phyloP scores from a whole-genome alignment of 2,329 filamentous ascomycete genomes.

The Torrubiella hemipterigena region DNA sequence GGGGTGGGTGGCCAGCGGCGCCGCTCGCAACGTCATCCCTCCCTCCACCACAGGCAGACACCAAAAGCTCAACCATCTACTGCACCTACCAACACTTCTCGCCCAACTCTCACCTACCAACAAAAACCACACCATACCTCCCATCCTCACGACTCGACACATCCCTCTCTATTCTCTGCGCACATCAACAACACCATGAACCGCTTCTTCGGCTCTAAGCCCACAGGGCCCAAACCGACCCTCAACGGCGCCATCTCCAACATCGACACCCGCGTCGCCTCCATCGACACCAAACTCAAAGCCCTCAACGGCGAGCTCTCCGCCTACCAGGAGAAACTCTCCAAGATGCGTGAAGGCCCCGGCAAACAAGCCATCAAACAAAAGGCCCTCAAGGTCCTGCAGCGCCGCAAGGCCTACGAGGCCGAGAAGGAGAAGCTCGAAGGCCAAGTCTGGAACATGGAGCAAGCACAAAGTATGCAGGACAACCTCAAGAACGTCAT shows the following conservation, averaged over 20 bases:
- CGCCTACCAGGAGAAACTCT: constrained; percentile 75
- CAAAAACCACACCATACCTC: not conserved
- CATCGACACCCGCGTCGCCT: constrained; percentile 73
- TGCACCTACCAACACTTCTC: not conserved
- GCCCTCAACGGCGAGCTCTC: constrained; percentile 83
- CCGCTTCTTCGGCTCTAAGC: constrained; percentile 84
- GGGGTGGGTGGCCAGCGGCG: too few relatives aligned
- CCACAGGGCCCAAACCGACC: constrained; percentile 77
- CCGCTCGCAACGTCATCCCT: constrained; percentile 1
- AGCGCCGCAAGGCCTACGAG: constrained; percentile 91
- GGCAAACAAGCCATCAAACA: constrained; percentile 88
- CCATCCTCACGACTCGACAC: not conserved
- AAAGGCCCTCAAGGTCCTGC: constrained; percentile 87
- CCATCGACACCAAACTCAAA: constrained; percentile 88
- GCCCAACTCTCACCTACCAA: too few relatives aligned
- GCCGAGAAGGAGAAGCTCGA: constrained; percentile 86
- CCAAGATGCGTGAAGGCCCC: constrained; percentile 90
- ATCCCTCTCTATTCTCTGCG: not conserved
- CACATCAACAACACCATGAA: constrained; percentile 53
- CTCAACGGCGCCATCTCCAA: constrained; percentile 73
- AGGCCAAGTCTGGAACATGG: constrained; percentile 97
- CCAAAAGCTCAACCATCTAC: not conserved
- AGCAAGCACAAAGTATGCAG: constrained; percentile 96
- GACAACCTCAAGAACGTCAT: constrained; percentile 98
- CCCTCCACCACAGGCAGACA: not conserved